A percentile compares a stretch with the other conserved stretches of the same genome.
phyloP scores from a whole-genome alignment of 1,284 basidiomycete species.

The Ganoderma meredithae region DNA sequence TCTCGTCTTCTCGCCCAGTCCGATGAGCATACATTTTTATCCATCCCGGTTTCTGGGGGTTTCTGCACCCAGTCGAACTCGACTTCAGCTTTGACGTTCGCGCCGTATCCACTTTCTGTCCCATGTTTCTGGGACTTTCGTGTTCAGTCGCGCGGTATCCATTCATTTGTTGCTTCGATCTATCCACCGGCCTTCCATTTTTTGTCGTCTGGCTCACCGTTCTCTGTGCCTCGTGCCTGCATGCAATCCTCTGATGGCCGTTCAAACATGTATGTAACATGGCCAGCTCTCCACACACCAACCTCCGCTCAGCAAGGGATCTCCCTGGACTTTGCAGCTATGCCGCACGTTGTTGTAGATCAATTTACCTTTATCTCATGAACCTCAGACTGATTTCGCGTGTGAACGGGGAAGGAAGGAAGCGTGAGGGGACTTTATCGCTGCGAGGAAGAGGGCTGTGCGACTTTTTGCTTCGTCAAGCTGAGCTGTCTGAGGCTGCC shows the following conservation, averaged over 20 bases:
- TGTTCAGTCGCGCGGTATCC: conserved; percentile 23
- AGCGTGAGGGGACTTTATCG: too few species aligned
- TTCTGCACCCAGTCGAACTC: neutral
- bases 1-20: neutral
- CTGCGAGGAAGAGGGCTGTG: neutral
- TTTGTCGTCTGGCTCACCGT: neutral
- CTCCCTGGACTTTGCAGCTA: conserved; percentile 6
- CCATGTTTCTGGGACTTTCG: conserved; percentile 11
- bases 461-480: neutral
- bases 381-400: neutral
- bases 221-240: neutral
- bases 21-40: neutral
- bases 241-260: neutral
- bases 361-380: neutral
- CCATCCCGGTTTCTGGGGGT: neutral
- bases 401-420: neutral
- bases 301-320: conserved; percentile 2
- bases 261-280: conserved; percentile 2
- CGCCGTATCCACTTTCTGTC: neutral
- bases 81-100: neutral
- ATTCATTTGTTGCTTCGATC: conserved; percentile 15
- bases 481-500: neutral
- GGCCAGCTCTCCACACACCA: neutral
- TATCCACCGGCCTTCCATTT: neutral
- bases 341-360: conserved; percentile 1